These are phyloP conservation scores for Dalechampia spathulata DNA, from an alignment of 441 rosid species.

Conservation along the genomic window DNA sequence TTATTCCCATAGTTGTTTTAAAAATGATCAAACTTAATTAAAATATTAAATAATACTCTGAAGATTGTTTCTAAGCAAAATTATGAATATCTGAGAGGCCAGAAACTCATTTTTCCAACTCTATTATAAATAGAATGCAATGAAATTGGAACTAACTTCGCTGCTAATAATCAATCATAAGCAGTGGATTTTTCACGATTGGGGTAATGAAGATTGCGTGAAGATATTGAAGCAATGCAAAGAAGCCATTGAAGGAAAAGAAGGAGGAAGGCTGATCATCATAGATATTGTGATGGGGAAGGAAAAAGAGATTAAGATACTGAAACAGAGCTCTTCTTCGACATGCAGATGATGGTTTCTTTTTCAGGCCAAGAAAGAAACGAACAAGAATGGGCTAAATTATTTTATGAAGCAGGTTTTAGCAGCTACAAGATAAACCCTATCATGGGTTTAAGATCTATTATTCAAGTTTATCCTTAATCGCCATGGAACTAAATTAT, in stretches of 20 bases:
- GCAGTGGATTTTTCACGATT: background rate
- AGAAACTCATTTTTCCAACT: background rate
- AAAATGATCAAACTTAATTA: no score
- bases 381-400: constrained; percentile 1
- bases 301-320: background rate
- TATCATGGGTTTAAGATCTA: background rate
- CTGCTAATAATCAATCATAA: background rate
- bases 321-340: background rate
- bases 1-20: no score
- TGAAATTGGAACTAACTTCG: background rate
- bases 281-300: background rate
- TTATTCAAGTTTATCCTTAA: constrained; percentile 1
- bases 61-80: no score
- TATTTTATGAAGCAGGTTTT: background rate
- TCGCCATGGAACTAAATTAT: no score
- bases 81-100: no score
- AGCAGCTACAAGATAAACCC: background rate
- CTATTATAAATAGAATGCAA: background rate
- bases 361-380: background rate
- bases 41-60: no score
- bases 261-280: background rate
- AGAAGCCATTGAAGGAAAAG: background rate
- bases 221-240: background rate
- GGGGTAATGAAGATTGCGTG: background rate
- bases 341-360: background rate